Conservation (phyloP, 2,329 filamentous ascomycete genomes). For the Phyllosticta citribraziliensis region DNA sequence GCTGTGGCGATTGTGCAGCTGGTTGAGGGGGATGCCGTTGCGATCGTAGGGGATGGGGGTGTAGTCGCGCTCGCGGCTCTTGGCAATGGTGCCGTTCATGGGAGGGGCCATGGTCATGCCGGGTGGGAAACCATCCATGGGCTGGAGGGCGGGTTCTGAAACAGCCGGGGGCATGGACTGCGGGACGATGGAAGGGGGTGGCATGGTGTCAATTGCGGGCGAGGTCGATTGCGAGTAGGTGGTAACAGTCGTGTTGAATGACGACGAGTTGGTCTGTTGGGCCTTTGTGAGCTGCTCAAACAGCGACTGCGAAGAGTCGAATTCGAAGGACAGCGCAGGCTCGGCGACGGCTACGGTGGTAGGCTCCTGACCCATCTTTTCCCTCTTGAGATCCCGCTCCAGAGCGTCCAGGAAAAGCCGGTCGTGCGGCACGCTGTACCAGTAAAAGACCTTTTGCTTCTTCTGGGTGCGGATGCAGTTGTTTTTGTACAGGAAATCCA, state of each 20-base stretch:
- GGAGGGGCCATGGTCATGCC: conserved; percentile 63
- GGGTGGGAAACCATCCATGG: conserved; percentile 63
- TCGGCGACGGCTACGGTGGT: conserved; percentile 96
- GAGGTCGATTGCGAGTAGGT: conserved; percentile 72
- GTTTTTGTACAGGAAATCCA: conserved; percentile 99
- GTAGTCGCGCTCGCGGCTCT: conserved; percentile 76
- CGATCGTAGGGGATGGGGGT: conserved; percentile 73
- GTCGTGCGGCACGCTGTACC: conserved; percentile 98
- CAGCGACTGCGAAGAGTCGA: conserved; percentile 96
- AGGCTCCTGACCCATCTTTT: conserved; percentile 98
- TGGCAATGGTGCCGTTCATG: conserved; percentile 64
- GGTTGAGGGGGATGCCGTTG: conserved; percentile 74
- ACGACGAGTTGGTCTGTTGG: conserved; percentile 96
- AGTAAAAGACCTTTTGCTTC: conserved; percentile 99
- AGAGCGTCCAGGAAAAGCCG: conserved; percentile 93
- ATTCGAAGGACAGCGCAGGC: conserved; percentile 95
- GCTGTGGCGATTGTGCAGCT: conserved; percentile 81
- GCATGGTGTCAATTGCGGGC: conserved; percentile 88
- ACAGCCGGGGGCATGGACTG: conserved; percentile 42
- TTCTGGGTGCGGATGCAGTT: conserved; percentile 99
- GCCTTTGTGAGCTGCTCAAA: conserved; percentile 99
- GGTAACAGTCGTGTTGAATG: conserved; percentile 70
- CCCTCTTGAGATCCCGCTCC: conserved; percentile 93
- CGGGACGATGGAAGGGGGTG: conserved; percentile 74
- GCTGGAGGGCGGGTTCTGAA: conserved; percentile 49